phyloP scores from a whole-genome alignment of 495 filamentous ascomycete species.

The Penicillium daleae region DNA sequence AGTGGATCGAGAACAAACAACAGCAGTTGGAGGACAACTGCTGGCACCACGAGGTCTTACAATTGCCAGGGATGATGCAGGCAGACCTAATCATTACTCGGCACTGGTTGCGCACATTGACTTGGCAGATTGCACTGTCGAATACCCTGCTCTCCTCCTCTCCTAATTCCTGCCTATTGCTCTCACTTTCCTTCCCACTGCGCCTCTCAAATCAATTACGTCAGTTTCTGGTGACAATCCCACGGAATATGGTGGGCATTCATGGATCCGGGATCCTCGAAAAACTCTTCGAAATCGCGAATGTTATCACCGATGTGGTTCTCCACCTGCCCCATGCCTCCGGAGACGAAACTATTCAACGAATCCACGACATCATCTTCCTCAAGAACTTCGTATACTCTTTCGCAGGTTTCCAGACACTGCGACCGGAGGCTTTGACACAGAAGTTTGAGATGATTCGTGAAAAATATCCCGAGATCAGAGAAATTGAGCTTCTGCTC shows the following conservation, averaged over 20 bases:
- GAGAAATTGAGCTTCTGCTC: constrained; percentile 16
- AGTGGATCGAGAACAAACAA: constrained; percentile 36
- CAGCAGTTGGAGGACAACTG: constrained; percentile 29
- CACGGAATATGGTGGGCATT: constrained; percentile 51
- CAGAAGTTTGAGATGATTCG: constrained; percentile 35
- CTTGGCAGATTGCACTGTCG: constrained; percentile 58
- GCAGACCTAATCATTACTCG: constrained; percentile 58
- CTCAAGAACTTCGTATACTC: constrained; percentile 35
- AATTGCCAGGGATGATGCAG: constrained; percentile 48
- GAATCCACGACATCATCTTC: constrained; percentile 38
- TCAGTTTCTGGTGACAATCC: constrained; percentile 47
- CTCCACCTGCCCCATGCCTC: constrained; percentile 28
- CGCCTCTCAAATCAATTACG: constrained; percentile 53
- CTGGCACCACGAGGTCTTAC: constrained; percentile 34
- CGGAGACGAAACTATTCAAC: constrained; percentile 31
- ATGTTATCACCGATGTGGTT: constrained; percentile 5
- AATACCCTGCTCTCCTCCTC: constrained; percentile 50
- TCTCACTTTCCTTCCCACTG: constrained; percentile 51
- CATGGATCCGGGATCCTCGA: constrained; percentile 60
- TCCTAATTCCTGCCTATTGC: constrained; percentile 17
- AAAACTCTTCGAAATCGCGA: constrained; percentile 22
- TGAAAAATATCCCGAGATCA: constrained; percentile 21
- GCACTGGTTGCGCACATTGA: constrained; percentile 57
- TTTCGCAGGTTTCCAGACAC: constrained; percentile 30
- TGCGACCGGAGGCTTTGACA: constrained; percentile 26